Percentiles rank a stretch among this genome's conserved stretches.
Conservation (phyloP, 495 filamentous ascomycete genomes). For the Parathielavia appendiculata region DNA sequence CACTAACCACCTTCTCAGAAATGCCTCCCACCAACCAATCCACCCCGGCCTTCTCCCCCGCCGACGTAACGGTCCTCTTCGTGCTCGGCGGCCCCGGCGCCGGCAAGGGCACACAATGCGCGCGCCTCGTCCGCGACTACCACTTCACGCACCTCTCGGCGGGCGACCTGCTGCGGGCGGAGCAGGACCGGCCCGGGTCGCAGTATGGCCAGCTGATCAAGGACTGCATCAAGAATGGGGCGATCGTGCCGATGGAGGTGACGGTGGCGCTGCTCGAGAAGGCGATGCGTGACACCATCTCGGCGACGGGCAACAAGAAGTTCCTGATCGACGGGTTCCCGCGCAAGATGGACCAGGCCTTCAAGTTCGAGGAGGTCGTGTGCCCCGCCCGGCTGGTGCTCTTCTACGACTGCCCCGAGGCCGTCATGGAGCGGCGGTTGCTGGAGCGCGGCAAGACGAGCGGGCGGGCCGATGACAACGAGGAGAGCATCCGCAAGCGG, state of each 20-base stretch:
- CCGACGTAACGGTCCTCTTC: slow-evolving; percentile 81
- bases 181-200: slow-evolving; percentile 78
- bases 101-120: slow-evolving; percentile 83
- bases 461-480: slow-evolving; percentile 88
- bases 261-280: slow-evolving; percentile 92
- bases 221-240: slow-evolving; percentile 82
- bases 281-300: slow-evolving; percentile 68
- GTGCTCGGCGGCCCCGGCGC: slow-evolving; percentile 75
- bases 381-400: slow-evolving; percentile 76
- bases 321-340: slow-evolving; percentile 97
- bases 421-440: slow-evolving; percentile 75
- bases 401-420: slow-evolving; percentile 88
- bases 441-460: slow-evolving; percentile 87
- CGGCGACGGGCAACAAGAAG: slow-evolving; percentile 27
- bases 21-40: slow-evolving; percentile 23
- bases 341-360: slow-evolving; percentile 91
- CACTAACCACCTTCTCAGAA: slow-evolving; percentile 8
- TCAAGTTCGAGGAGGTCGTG: slow-evolving; percentile 86
- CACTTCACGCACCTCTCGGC: slow-evolving; percentile 89
- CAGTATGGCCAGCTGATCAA: slow-evolving; percentile 89
- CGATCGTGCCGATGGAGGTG: slow-evolving; percentile 97
- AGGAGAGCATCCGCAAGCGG: slow-evolving; percentile 89
- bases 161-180: slow-evolving; percentile 87
- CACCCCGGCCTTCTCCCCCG: slow-evolving; percentile 71
- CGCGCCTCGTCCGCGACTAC: slow-evolving; percentile 81